phyloP scores from a whole-genome alignment of 805 yeast species.

The Barnettozyma pratensis region DNA sequence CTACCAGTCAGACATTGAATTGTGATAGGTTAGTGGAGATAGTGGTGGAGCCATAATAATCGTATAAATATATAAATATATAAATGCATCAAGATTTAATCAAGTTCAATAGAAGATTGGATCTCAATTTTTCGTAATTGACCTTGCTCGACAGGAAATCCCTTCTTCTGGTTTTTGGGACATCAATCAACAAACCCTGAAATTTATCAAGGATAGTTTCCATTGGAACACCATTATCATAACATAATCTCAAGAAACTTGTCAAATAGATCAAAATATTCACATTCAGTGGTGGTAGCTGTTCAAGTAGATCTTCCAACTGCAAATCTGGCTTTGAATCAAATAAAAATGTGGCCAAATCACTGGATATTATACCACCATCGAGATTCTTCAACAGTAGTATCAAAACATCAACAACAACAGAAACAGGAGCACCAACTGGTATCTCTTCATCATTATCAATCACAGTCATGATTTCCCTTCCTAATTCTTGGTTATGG shows the following conservation, averaged over 20 bases:
- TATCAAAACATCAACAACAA: slow-evolving; percentile 25
- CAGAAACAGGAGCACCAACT: slow-evolving; percentile 19
- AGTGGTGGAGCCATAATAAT: slow-evolving; percentile 30
- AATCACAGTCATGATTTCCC: slow-evolving; percentile 16
- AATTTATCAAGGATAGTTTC: slow-evolving; percentile 23
- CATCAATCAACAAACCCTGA: slow-evolving; percentile 27
- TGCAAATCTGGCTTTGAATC: slow-evolving; percentile 23
- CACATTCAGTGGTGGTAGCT: slow-evolving; percentile 35
- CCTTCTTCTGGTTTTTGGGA: slow-evolving; percentile 27
- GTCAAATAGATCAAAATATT: slow-evolving; percentile 36
- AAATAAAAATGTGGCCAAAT: slow-evolving; percentile 23
- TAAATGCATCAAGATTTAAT: slow-evolving; percentile 12
- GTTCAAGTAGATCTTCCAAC: slow-evolving; percentile 32
- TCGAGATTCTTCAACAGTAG: slow-evolving; percentile 30
- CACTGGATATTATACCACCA: slow-evolving; percentile 37
- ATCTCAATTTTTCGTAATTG: slow-evolving; percentile 26
- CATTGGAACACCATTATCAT: slow-evolving; percentile 18
- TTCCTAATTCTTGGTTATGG: slow-evolving; percentile 19
- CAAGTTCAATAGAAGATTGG: slow-evolving; percentile 27
- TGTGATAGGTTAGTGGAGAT: slow-evolving; percentile 70
- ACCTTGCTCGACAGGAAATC: slow-evolving; percentile 20
- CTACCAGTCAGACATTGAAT: slow-evolving; percentile 62
- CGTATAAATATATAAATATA: too few relatives aligned
- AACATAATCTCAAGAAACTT: slow-evolving; percentile 33
- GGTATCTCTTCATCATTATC: slow-evolving; percentile 21